Base-by-base conservation (phyloP, 2,329 filamentous ascomycete genomes). In the Paecilomyces fulvus region DNA sequence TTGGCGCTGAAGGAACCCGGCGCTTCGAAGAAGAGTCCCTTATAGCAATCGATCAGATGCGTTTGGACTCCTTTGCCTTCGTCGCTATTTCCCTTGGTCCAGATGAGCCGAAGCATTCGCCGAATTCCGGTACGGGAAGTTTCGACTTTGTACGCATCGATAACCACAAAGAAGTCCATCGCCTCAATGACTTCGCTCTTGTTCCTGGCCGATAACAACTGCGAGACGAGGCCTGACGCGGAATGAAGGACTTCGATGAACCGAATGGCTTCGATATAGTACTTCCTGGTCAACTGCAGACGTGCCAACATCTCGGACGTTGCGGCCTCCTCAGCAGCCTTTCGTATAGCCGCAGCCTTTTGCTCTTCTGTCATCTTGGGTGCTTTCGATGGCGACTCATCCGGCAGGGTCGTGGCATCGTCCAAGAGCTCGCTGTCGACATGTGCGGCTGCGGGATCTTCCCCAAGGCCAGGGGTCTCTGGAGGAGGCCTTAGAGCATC, bases 61-160 rank as follows among this genome's bases (percentile, higher is more conserved):
- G 89, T 89, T 70, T 99, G 95, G 1, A 99, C 92, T 56, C 94
- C 94, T 75, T 97, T 99, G 65, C 95, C 94, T 79, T 99, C 95
- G 67, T 99, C 94, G 65, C 91, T 97, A 75, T 97, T 99, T 64
- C 94, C 92, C 75, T 99, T 99, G 61, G 94, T 99, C 94, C 94
- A 99, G 71, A 99, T 99, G 20, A 99, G 80, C 54, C 92, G 87
- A 60, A 99, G 80, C 94, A 99, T 99, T 56, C 91, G 87, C 58
- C 92, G 84, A 67, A 99, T 97, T 56, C 95, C 94, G 43, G 87
- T 77, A 71, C 95, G 92, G 68, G 95, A 91, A 63, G 94, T 90
- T 71, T 96, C 89, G 57, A 99, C 87, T 71, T 95, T 94, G 80
- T 97, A 97, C 5, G 92, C 92, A 70, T 99, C 92, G 49, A 94